phyloP scores from a whole-genome alignment of 768 basidiomycete genomes.

The Boletellus emodensis region DNA sequence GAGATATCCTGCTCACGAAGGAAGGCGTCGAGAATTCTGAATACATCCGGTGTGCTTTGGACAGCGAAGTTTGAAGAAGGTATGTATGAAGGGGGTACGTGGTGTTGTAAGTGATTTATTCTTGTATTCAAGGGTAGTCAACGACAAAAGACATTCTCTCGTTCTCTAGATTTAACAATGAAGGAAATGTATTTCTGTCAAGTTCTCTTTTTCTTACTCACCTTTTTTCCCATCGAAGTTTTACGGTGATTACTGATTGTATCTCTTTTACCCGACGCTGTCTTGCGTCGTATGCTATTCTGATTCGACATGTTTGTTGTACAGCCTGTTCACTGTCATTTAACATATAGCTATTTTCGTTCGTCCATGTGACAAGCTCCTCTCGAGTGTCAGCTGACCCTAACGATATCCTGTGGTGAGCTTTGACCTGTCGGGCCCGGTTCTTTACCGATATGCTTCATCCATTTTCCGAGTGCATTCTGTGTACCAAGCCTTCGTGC shows the following conservation, averaged over 20 bases:
- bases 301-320: not conserved
- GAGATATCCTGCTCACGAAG: slow-evolving; percentile 68
- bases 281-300: not conserved
- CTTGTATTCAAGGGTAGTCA: not conserved
- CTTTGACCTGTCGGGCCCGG: too few species aligned
- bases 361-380: too few species aligned
- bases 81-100: too few species aligned
- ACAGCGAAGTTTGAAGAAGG: slow-evolving; percentile 35
- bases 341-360: too few species aligned
- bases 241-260: slow-evolving; percentile 1
- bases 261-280: not conserved
- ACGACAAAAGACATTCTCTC: too few species aligned
- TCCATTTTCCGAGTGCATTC: too few species aligned
- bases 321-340: not conserved
- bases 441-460: too few species aligned
- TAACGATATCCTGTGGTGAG: too few species aligned
- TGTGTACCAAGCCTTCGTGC: too few species aligned
- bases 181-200: not conserved
- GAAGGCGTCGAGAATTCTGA: slow-evolving; percentile 53
- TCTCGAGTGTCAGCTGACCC: too few species aligned
- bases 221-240: not conserved
- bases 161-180: not conserved
- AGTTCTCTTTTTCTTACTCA: not conserved
- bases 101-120: not conserved
- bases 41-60: slow-evolving; percentile 63